Evolutionary conservation across 441 rosid genomes (phyloP).

Genomic region (Eugenia klotzschiana): DNA sequence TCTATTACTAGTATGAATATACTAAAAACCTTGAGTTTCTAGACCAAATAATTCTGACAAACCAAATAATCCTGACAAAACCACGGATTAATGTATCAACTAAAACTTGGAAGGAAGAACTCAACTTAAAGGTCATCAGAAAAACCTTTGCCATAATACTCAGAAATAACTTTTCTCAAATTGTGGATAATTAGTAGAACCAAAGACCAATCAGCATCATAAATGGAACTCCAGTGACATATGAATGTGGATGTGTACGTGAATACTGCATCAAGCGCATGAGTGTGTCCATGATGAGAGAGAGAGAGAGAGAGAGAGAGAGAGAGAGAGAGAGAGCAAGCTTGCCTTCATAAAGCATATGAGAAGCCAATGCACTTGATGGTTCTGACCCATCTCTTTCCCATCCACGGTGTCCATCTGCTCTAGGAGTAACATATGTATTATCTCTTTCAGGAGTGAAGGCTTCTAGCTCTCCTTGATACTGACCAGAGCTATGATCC

Average conservation of each 20-base stretch:
- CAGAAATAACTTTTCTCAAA: not conserved
- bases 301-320: not conserved
- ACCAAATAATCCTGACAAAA: not conserved
- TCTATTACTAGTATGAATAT: not conserved
- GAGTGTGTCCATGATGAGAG: not conserved
- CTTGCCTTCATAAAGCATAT: slow-evolving; percentile 46
- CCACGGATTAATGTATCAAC: not conserved
- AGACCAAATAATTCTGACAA: not conserved
- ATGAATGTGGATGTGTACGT: not conserved
- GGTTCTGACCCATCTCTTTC: slow-evolving; percentile 58
- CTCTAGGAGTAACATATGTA: slow-evolving; percentile 26
- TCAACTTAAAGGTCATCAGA: not conserved
- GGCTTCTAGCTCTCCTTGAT: slow-evolving; percentile 75
- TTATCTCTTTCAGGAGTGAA: slow-evolving; percentile 84
- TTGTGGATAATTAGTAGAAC: not conserved
- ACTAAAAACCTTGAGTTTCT: not conserved
- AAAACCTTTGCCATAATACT: not conserved
- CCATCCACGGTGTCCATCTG: slow-evolving; percentile 62
- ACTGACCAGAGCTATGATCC: slow-evolving; percentile 35
- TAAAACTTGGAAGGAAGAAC: not conserved
- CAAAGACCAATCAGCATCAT: not conserved
- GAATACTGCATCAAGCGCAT: not conserved
- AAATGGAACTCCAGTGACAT: not conserved
- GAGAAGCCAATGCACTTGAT: slow-evolving; percentile 33
- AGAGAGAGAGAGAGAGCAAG: not conserved